These are phyloP conservation scores for Alisma plantagoaquatica DNA, from an alignment of 106 monocot species.

Conservation along the genomic window DNA sequence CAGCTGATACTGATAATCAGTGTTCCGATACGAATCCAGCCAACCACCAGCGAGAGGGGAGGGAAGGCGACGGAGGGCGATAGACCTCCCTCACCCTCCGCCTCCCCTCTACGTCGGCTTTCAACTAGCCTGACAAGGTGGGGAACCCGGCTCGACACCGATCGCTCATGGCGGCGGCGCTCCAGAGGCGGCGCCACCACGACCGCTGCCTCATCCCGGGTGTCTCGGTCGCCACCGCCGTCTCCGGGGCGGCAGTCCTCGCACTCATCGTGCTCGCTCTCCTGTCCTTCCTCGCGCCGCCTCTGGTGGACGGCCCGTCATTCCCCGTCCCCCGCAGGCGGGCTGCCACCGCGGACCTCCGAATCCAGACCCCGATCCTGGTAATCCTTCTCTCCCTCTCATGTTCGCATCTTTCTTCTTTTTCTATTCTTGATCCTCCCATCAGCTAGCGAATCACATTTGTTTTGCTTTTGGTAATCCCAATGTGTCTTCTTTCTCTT, in stretches of 20 bases:
- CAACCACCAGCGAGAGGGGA: no score
- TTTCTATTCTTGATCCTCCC: background rate
- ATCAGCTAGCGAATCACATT: background rate
- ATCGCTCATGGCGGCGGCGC: slow-evolving; percentile 17
- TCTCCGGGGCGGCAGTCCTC: slow-evolving; percentile 19
- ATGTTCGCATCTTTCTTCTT: background rate
- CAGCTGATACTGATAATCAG: no score
- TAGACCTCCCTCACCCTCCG: no score
- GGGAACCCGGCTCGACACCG: background rate
- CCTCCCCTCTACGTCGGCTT: no score
- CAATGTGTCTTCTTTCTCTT: no score
- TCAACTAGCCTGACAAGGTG: background rate
- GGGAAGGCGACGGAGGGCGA: no score
- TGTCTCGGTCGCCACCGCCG: slow-evolving; percentile 9
- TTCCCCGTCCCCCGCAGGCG: slow-evolving; percentile 6
- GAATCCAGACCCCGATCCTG: slow-evolving; percentile 2
- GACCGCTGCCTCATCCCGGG: slow-evolving; percentile 16
- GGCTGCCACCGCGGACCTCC: background rate
- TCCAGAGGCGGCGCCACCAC: slow-evolving; percentile 42
- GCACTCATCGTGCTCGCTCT: slow-evolving; percentile 29
- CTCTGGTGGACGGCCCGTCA: slow-evolving; percentile 22
- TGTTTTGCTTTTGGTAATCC: background rate
- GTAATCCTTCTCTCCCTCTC: slow-evolving; percentile 8
- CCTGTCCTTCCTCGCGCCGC: slow-evolving; percentile 44
- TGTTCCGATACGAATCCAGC: no score